phyloP scores from a whole-genome alignment of 2,329 filamentous ascomycete genomes.

The Meredithiella fracta region DNA sequence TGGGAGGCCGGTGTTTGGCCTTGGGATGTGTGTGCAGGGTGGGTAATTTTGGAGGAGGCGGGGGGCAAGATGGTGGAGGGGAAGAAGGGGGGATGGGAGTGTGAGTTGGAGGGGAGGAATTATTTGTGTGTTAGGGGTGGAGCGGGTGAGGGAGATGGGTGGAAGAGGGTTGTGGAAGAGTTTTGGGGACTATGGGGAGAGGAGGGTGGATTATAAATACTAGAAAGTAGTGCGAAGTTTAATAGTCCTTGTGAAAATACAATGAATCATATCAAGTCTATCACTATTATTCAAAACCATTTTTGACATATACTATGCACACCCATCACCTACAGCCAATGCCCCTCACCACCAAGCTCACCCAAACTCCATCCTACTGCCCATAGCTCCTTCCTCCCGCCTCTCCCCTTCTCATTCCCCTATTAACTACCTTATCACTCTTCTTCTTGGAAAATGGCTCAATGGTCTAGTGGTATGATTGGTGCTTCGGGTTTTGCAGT shows the following conservation, averaged over 20 bases:
- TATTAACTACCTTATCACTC: neutral
- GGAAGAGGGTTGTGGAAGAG: slow-evolving; percentile 35
- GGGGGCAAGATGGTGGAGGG: slow-evolving; percentile 57
- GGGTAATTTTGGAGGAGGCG: slow-evolving; percentile 59
- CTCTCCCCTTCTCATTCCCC: neutral
- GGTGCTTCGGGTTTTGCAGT: slow-evolving; percentile 13
- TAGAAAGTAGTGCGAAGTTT: neutral
- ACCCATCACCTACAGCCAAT: no score
- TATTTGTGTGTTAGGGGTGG: slow-evolving; percentile 49
- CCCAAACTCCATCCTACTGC: no score
- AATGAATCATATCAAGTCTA: no score
- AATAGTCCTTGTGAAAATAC: neutral
- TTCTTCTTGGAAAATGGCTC: slow-evolving; percentile 8
- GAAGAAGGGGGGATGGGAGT: slow-evolving; percentile 58
- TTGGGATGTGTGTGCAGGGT: slow-evolving; percentile 72
- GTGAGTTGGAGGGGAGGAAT: slow-evolving; percentile 39
- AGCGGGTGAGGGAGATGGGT: slow-evolving; percentile 39
- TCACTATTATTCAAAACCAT: no score
- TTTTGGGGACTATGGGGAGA: slow-evolving; percentile 46
- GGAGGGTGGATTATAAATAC: slow-evolving; percentile 30
- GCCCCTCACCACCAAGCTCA: no score
- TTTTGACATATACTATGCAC: no score
- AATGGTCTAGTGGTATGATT: slow-evolving; percentile 15
- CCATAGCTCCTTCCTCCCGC: no score
- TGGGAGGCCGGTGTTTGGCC: slow-evolving; percentile 78